Evolutionary conservation across 805 yeast genomes (phyloP), one percentile per base, ranked within the genome.

Genomic region (Wickerhamiella hasegawae): DNA sequence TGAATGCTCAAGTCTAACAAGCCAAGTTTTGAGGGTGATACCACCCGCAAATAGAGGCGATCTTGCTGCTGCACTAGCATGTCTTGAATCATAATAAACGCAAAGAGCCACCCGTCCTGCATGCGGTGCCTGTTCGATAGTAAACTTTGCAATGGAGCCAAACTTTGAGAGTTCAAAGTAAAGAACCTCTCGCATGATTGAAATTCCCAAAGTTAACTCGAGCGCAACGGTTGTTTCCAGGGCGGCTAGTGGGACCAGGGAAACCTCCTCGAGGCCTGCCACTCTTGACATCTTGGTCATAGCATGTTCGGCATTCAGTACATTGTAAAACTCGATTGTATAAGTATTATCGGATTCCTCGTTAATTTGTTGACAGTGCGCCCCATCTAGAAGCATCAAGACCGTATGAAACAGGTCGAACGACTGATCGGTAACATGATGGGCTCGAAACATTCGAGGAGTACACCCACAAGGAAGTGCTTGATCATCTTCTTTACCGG

Each of bases 71-170:
- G 28, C 34, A 8, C 10, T 10, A 11, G 28, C 28, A 18, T 22
- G 27, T 9, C 23, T 18, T 18, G 28, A 16, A 17, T 32, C 34
- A 15, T 16, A 20, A 24, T 18, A 32, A 22, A 19, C 23, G 28
- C 34, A 32, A 11, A 32, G 18, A 18, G 34, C 28, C 12, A 11
- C 10, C 8, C 10, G 14, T 6, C n/a, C n/a, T 5, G 14, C 10
- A 5, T 9, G 20, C 11, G 25, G 9, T 8, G 10, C n/a, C 18
- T 14, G 27, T 11, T 32, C 34, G 15, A 32, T 22, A 20, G 19
- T 32, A 17, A 32, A 12, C 12, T 20, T 22, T 12, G 12, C 27
- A 12, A 32, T 24, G 17, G 34, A 20, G 14, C 34, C 34, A 18
- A 22, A 21, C 20, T 17, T 14, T 6, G 18, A 8, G 14, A 32